Conservation (phyloP, 2,329 filamentous ascomycete genomes). For the Colletotrichum lindemuthianum region DNA sequence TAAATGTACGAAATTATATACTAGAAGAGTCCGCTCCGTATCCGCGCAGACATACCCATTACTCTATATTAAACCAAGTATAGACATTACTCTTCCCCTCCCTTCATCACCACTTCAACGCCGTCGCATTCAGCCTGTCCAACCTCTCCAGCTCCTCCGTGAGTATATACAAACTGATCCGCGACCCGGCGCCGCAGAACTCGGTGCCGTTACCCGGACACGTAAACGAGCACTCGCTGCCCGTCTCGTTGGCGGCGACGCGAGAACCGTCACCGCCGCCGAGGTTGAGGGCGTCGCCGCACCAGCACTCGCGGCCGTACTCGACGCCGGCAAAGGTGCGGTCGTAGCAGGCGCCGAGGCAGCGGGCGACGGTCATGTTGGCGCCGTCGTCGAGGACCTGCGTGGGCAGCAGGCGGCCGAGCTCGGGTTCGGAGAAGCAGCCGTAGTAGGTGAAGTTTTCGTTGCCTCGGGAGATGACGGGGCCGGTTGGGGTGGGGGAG, state of each 20-base stretch:
- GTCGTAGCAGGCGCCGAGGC: slow-evolving; percentile 35
- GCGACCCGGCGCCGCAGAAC: slow-evolving; percentile 38
- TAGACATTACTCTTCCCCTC: slow-evolving; percentile 2
- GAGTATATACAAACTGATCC: slow-evolving; percentile 46
- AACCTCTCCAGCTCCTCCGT: slow-evolving; percentile 11
- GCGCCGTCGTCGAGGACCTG: slow-evolving; percentile 44
- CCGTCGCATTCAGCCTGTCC: slow-evolving; percentile 2
- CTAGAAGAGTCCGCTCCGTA: slow-evolving; percentile 9
- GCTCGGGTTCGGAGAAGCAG: slow-evolving; percentile 47
- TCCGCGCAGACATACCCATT: background rate
- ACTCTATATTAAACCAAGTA: slow-evolving; percentile 4
- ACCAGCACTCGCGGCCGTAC: slow-evolving; percentile 39
- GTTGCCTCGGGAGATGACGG: slow-evolving; percentile 46
- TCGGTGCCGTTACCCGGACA: slow-evolving; percentile 33
- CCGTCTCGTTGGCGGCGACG: slow-evolving; percentile 35
- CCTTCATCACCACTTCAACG: background rate
- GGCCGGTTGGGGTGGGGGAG: slow-evolving; percentile 38
- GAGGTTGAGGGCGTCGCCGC: slow-evolving; percentile 40
- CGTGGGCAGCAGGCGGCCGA: slow-evolving; percentile 43
- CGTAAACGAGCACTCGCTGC: slow-evolving; percentile 33
- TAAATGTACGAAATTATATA: slow-evolving; percentile 7
- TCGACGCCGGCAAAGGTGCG: slow-evolving; percentile 37
- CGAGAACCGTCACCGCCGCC: slow-evolving; percentile 24
- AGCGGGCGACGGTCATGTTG: slow-evolving; percentile 37
- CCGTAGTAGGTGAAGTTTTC: slow-evolving; percentile 50